Base-by-base conservation (phyloP, 805 yeast genomes). In the Yamadazyma tumulicola region DNA sequence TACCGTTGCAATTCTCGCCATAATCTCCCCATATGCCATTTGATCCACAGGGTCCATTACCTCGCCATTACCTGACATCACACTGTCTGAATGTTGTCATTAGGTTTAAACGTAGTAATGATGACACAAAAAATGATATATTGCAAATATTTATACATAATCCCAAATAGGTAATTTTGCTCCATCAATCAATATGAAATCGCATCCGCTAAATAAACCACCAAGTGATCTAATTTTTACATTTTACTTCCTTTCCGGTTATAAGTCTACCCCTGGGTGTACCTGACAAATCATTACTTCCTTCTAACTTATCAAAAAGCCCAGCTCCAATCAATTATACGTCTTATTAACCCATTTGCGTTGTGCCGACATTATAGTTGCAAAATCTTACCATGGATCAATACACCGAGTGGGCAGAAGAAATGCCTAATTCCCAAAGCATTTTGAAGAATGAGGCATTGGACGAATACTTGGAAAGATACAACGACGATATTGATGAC, bases 371-470 rank as follows among this genome's bases (percentile, higher is more conserved):
- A 9, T 21, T 21, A 21, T 21, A n/a, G 21, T 18, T 12, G 31
- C 31, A 18, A 29, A 19, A 5, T 7, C n/a, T n/a, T 11, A 31
- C 5, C 27, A 51, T 54, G 61, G 50, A 53, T 27, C 51, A 48
- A 30, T 54, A 48, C 29, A 38, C 42, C 17, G 42, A 55, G 17
- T 61, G 68, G 57, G 59, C 60, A 18, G 29, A 26, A 14, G 66
- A 56, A 18, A 45, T 51, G 28, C 46, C 54, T 39, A 44, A 31
- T 48, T 60, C 59, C 31, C 54, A 67, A 7, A 53, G 71, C 6
- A 74, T 78, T 2, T 51, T 73, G 26, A 80, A 80, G 1, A 73
- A 71, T 36, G 80, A 78, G 34, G 74, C 73, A 38, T 71, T 79
- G 46, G 64, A 73, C 21, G 67, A 71, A 31, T 72, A 68, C 45